Evolutionary conservation across 2,329 filamentous ascomycete species (phyloP), one percentile per base, ranked within the genome.

Genomic region (Aspergillus costaricaensis): DNA sequence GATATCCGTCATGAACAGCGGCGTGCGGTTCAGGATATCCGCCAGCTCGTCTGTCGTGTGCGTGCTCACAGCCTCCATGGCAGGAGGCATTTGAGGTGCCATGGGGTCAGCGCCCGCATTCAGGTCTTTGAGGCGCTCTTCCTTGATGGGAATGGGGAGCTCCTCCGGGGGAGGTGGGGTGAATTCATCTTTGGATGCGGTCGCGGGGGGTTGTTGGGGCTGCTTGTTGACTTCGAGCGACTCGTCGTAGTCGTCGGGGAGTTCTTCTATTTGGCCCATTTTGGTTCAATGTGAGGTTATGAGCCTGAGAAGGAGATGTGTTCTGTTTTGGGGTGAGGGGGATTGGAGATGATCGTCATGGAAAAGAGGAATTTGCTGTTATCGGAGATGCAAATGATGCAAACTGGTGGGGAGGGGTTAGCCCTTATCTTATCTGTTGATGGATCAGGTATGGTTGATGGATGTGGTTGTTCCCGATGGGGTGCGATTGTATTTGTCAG

Each of bases 1-100:
- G 36, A 97, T 83, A 67, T 91, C 88, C 30, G 92, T 98, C 95
- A 99, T 99, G 82, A 99, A 99, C 39, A 99, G 84, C 6, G 95
- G 95, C 51, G 85, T 83, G 65, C 87, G 86, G 71, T 89, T 90
- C 78, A 91, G 81, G 68, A 89, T 85, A 50, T 81, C 79, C 43
- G 88, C 70, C 38, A 91, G 77, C 65, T 90, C 85, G 51, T 88
- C 85, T 0, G 80, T 80, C 4, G 82, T 81, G 70, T 86, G 81
- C 58, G 82, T 80, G 62, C 81, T 82, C 48, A 85, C 78, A 2
- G 82, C 82, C 17, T 83, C 84, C 80, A 88, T 85, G 4, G 77
- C 79, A 0, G 86, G 86, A 5, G 87, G 86, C 62, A 88, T 76
- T 12, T 79, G 75, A 5, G 84, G 73, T 59, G 72, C 70, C 21